Percentiles rank a stretch among this genome's conserved stretches.
These are phyloP conservation scores for Wickerhamiella vanderwaltii DNA, from an alignment of 805 yeast species.

Conservation along the genomic window DNA sequence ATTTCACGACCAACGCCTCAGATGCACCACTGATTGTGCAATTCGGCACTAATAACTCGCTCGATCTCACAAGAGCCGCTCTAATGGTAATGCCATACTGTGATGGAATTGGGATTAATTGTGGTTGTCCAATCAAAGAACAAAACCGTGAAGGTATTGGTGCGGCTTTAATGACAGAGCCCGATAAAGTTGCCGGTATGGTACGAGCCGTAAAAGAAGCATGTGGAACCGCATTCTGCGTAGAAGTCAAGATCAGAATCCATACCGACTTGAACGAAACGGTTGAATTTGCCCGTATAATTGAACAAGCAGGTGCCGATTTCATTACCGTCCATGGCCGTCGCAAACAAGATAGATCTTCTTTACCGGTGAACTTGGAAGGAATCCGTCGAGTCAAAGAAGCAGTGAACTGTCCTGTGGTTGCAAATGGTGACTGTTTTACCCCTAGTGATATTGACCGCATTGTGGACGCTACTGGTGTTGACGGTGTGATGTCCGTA, in stretches of 20 bases:
- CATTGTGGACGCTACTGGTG: slow-evolving; percentile 57
- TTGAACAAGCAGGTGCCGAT: slow-evolving; percentile 84
- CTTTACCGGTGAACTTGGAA: slow-evolving; percentile 69
- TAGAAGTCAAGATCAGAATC: slow-evolving; percentile 87
- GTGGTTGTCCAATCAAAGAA: slow-evolving; percentile 95
- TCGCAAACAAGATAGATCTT: slow-evolving; percentile 70
- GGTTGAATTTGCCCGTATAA: slow-evolving; percentile 51
- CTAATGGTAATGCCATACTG: slow-evolving; percentile 83
- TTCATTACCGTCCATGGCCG: slow-evolving; percentile 92
- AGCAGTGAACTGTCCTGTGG: slow-evolving; percentile 53
- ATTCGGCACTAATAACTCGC: slow-evolving; percentile 77
- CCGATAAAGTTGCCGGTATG: slow-evolving; percentile 71
- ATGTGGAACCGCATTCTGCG: slow-evolving; percentile 57
- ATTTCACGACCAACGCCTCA: slow-evolving; percentile 62
- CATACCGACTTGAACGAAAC: slow-evolving; percentile 69
- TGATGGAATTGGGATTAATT: slow-evolving; percentile 89
- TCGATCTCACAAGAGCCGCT: slow-evolving; percentile 69
- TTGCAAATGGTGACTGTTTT: slow-evolving; percentile 97
- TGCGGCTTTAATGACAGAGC: slow-evolving; percentile 81
- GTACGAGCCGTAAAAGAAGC: slow-evolving; percentile 67
- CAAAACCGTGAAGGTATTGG: slow-evolving; percentile 95
- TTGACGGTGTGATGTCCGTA: slow-evolving; percentile 92
- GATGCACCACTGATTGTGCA: slow-evolving; percentile 76
- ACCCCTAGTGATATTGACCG: slow-evolving; percentile 46
- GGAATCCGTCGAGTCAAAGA: slow-evolving; percentile 60